Evolutionary conservation across 2,329 filamentous ascomycete genomes (phyloP), one percentile per base, ranked within the genome.

Genomic region (Pseudopyricularia cyperi): DNA sequence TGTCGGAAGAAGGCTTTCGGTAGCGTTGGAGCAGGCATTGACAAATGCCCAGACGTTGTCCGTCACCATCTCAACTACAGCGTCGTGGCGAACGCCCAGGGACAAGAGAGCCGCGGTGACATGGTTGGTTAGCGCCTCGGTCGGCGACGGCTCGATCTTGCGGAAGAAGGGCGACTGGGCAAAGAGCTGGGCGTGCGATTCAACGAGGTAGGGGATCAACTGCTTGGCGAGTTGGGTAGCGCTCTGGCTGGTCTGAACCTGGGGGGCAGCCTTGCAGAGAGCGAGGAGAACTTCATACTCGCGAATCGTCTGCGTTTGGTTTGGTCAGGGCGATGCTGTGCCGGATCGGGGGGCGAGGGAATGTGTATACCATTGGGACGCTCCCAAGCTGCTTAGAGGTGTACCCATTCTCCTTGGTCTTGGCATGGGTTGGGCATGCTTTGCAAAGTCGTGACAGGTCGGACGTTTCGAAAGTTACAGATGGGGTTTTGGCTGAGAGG

Each of bases 201-300:
- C 88, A 58, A 89, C 80, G 12, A 97, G 77, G 66, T 97, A 97
- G 5, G 85, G 85, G 7, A 83, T 78, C 39, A 98, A 71, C 59
- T 95, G 89, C 33, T 76, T 74, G n/a, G 83, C 79, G 37, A 98
- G 79, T 60, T 82, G 85, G 60, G 87, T 80, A 28, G 89, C 90
- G 62, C 86, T 85, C 55, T 87, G 80, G 42, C 72, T 67, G 46
- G 80, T 82, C 51, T 82, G 76, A 26, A 97, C 75, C 24, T 81
- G 77, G 4, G 89, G 85, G 3, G 90, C 88, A 51, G 91, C 88
- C 69, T 90, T 91, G 73, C 91, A 97, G 26, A 98, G 75, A 44
- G 93, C 89, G 26, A 97, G 71, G 26, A 98, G 76, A 51, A 95
- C 87, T 66, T 98, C 91, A 59, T 95, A 84, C 72, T 98, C 94